Base-by-base conservation (phyloP, 1,284 basidiomycete genomes). In the Trametes versicolor region DNA sequence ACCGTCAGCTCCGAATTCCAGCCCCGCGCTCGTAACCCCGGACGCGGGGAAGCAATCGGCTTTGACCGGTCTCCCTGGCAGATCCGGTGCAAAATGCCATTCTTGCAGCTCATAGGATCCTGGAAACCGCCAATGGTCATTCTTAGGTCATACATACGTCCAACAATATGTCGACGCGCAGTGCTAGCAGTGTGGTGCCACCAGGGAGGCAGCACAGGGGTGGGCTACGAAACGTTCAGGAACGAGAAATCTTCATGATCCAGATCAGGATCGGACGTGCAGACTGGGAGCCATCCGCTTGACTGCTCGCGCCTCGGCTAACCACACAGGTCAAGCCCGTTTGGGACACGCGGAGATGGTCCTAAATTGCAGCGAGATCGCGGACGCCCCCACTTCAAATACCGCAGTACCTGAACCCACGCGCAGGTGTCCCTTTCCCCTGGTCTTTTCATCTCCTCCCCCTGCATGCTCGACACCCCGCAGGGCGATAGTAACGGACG, bases 321-420 rank as follows among this genome's bases (percentile, higher is more conserved):
- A 43, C 37, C 48, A n/a, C 25, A 25, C 21, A 19, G n/a, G 39
- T 21, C 47, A 62, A 55, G 53, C 52, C 52, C 12, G 13, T 52
- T 57, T 45, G 19, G 56, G 60, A 52, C 60, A n/a, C 52, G 60
- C 60, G 60, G 60, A 61, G 60, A 50, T 62, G 53, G 60, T 56
- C 47, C 47, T 52, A 58, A 63, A 58, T 63, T 58, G 56, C 57
- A 37, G 43, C 43, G 48, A 49, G 58, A 64, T 54, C 61, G 48
- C 53, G 51, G 57, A n/a, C 43, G 34, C 49, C 36, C 27, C 48
- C 32, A 21, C 45, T 32, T 64, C 63, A 64, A 60, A 64, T 59
- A 64, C 49, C 2, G 32, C 17, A 25, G 19, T 3, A 32, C 12
- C 15, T 41, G 43, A 32, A 32, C 29, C n/a, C n/a, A n/a, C n/a